These are phyloP conservation scores for Penicillium fuscoglaucum DNA, from an alignment of 2,329 filamentous ascomycete species.

Conservation along the genomic window DNA sequence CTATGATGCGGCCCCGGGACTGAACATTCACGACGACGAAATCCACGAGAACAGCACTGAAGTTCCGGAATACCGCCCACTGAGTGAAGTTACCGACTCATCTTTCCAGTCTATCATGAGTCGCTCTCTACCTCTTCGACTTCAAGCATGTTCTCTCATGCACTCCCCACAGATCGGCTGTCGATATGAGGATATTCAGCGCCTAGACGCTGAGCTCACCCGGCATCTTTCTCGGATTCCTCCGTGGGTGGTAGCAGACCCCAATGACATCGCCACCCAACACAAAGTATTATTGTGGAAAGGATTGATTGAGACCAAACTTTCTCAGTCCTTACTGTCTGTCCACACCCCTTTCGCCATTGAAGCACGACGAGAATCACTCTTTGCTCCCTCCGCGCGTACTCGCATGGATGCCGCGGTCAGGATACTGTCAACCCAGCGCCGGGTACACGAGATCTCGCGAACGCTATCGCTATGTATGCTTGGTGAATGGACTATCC, in stretches of 20 bases:
- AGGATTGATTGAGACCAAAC: constrained; percentile 36
- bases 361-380: constrained; percentile 32
- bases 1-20: constrained; percentile 52
- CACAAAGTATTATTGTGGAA: constrained; percentile 36
- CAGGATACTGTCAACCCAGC: constrained; percentile 41
- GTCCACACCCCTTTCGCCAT: constrained; percentile 43
- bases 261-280: constrained; percentile 24
- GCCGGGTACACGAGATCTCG: constrained; percentile 36
- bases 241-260: constrained; percentile 27
- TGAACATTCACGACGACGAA: constrained; percentile 54
- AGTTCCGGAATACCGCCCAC: constrained; percentile 31
- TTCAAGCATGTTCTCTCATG: constrained; percentile 38
- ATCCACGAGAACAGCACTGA: constrained; percentile 41
- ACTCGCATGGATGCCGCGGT: constrained; percentile 40
- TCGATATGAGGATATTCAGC: constrained; percentile 43
- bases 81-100: constrained; percentile 39
- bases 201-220: constrained; percentile 42
- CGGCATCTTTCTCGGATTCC: constrained; percentile 38
- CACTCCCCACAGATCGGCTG: constrained; percentile 40
- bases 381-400: constrained; percentile 39
- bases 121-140: constrained; percentile 34
- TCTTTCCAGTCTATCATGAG: constrained; percentile 36
- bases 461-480: constrained; percentile 35
- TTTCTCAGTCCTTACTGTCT: constrained; percentile 40
- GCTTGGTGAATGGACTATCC: constrained; percentile 40